These are phyloP conservation scores for Cryptococcus sp. DNA, from an alignment of 1,284 basidiomycete genomes.

Conservation along the genomic window DNA sequence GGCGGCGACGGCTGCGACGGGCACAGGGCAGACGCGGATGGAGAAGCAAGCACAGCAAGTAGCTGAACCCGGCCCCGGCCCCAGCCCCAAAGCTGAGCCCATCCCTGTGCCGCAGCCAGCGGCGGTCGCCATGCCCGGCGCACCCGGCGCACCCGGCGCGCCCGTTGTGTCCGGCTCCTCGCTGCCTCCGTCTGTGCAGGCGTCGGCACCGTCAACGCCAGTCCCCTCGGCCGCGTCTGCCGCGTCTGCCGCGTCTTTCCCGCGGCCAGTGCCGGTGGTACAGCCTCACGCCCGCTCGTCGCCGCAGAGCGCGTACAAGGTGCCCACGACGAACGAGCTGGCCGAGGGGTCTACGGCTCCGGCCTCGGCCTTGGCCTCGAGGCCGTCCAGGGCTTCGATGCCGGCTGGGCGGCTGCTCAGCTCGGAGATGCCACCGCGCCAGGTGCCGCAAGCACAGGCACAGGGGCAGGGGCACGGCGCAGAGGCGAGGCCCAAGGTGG, in stretches of 20 bases:
- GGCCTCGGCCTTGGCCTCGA: too few relatives aligned
- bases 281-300: too few relatives aligned
- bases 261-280: slow-evolving; percentile 1
- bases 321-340: slow-evolving; percentile 3
- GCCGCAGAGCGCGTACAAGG: slow-evolving; percentile 10
- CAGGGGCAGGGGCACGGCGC: neutral
- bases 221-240: too few relatives aligned
- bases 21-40: neutral
- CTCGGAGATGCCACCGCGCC: too few relatives aligned
- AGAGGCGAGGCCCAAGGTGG: neutral
- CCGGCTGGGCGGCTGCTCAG: neutral
- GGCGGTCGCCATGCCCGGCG: too few relatives aligned
- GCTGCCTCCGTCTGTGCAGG: neutral
- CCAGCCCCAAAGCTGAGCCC: too few relatives aligned
- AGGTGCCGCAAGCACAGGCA: too few relatives aligned
- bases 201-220: too few relatives aligned
- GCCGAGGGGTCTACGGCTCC: slow-evolving; percentile 15
- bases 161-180: too few relatives aligned
- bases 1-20: neutral
- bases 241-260: slow-evolving; percentile 6
- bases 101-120: too few relatives aligned
- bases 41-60: too few relatives aligned
- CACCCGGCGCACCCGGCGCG: neutral
- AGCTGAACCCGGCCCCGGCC: too few relatives aligned
- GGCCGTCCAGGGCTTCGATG: neutral